phyloP scores from a whole-genome alignment of 2,329 filamentous ascomycete species.

The Colletotrichum coccodes region DNA sequence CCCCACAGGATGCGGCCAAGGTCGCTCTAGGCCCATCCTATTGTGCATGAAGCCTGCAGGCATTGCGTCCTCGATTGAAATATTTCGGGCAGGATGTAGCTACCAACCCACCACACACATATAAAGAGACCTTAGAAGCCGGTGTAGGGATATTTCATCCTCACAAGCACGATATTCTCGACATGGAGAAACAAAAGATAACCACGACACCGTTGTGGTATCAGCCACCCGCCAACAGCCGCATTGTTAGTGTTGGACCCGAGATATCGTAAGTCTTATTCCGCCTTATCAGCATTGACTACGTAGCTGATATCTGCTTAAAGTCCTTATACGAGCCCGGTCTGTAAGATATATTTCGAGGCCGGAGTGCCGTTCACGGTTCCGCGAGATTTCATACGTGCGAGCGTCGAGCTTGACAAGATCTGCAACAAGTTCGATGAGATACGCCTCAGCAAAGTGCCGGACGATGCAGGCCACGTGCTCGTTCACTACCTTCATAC shows the following conservation, averaged over 20 bases:
- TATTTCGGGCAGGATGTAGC: too few relatives aligned
- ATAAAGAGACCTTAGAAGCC: too few relatives aligned
- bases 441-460: background rate
- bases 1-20: too few relatives aligned
- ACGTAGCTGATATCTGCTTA: background rate
- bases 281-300: background rate
- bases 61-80: too few relatives aligned
- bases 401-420: background rate
- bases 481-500: slow-evolving; percentile 4
- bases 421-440: background rate
- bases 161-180: too few relatives aligned
- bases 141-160: too few relatives aligned
- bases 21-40: too few relatives aligned
- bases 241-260: slow-evolving; percentile 37
- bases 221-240: too few relatives aligned
- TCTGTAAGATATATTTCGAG: background rate
- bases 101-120: too few relatives aligned
- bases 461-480: background rate
- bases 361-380: background rate
- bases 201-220: too few relatives aligned
- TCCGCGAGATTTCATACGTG: background rate
- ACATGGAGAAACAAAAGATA: too few relatives aligned
- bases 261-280: background rate
- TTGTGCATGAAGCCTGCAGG: too few relatives aligned
- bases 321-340: background rate